phyloP scores from a whole-genome alignment of 148 eudicot species.

The Dysphania ambrosioides region DNA sequence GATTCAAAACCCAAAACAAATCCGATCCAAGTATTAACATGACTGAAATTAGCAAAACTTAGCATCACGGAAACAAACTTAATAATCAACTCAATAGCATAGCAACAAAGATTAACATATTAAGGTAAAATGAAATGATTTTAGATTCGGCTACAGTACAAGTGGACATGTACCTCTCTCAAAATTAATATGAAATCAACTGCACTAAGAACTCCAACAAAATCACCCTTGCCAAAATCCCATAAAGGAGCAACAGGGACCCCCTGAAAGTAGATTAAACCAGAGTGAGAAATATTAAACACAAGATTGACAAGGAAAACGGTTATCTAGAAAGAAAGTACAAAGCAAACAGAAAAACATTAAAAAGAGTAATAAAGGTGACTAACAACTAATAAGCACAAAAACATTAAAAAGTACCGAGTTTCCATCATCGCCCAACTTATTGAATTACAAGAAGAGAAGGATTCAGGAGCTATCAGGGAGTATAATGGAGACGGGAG shows the following conservation, averaged over 20 bases:
- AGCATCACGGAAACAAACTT: background rate
- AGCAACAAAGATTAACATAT: no score
- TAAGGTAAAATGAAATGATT: background rate
- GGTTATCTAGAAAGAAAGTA: background rate
- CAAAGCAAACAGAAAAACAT: background rate
- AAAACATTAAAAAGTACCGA: no score
- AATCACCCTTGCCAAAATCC: slow-evolving; percentile 69
- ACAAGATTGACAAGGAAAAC: background rate
- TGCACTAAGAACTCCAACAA: slow-evolving; percentile 92
- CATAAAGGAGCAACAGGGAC: slow-evolving; percentile 86
- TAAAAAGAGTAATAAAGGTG: background rate
- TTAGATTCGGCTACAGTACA: background rate
- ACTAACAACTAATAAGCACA: background rate
- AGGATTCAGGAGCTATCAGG: background rate
- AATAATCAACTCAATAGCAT: background rate
- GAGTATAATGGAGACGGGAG: background rate
- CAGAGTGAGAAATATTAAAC: slow-evolving; percentile 13
- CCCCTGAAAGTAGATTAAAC: slow-evolving; percentile 52
- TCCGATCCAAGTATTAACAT: background rate
- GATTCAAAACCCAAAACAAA: background rate
- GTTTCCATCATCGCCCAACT: background rate
- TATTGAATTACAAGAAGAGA: background rate
- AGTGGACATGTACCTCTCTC: slow-evolving; percentile 57
- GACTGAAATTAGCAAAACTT: background rate
- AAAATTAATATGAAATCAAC: slow-evolving; percentile 83